Conservation (phyloP, 306 rosid genomes). For the Sechiopsis laciniata region DNA sequence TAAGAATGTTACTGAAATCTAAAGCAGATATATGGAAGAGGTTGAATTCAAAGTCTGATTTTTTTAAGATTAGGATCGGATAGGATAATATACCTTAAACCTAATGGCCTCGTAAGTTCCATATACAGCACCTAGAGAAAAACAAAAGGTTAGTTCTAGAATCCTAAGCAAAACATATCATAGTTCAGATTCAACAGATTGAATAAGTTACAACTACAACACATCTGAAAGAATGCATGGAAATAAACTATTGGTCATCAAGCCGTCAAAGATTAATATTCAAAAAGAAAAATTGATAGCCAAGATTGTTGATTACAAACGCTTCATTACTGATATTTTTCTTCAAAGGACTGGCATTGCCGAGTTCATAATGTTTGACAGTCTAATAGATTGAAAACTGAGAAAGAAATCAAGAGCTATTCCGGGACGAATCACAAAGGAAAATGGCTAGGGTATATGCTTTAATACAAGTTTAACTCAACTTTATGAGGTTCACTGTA, state of each 20-base stretch:
- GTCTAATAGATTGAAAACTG: neutral
- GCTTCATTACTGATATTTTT: neutral
- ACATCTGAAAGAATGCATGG: neutral
- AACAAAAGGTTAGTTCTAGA: slow-evolving; percentile 13
- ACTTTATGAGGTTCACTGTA: neutral
- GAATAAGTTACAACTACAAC: neutral
- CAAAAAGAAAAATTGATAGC: neutral
- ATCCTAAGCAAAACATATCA: neutral
- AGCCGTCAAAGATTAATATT: neutral
- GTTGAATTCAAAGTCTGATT: neutral
- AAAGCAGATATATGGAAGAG: neutral
- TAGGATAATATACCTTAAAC: slow-evolving; percentile 49
- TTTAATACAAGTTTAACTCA: neutral
- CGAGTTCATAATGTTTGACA: neutral
- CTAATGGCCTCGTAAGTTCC: slow-evolving; percentile 82
- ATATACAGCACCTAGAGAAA: slow-evolving; percentile 66
- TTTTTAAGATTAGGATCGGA: slow-evolving; percentile 17
- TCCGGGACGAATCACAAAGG: neutral
- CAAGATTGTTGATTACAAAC: neutral
- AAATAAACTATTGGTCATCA: neutral
- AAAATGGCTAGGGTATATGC: neutral
- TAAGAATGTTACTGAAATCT: neutral
- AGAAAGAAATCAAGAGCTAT: neutral
- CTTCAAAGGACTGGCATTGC: neutral
- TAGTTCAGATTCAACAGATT: neutral